phyloP scores from a whole-genome alignment of 2,329 filamentous ascomycete species.

The Claviceps digitariae region DNA sequence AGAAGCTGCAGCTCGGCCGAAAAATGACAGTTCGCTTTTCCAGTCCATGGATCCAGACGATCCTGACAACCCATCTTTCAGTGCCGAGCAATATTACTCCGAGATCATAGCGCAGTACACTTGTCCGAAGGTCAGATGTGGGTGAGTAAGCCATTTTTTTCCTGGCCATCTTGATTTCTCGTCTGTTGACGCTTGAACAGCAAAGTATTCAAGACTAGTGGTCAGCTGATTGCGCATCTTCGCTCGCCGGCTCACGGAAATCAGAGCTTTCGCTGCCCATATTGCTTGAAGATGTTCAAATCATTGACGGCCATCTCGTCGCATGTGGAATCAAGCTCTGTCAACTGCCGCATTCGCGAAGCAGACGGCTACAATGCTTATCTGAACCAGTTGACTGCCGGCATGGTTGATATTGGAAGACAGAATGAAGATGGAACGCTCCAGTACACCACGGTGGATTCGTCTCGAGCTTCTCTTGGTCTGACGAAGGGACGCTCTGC shows the following conservation, averaged over 20 bases:
- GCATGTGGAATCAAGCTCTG: conserved; percentile 33
- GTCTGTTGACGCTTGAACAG: conserved; percentile 13
- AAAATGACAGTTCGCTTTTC: conserved; percentile 4
- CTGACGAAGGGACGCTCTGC: not conserved
- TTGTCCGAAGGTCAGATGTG: conserved; percentile 41
- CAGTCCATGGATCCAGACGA: conserved; percentile 22
- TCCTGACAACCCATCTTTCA: conserved; percentile 33
- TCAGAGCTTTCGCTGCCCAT: conserved; percentile 26
- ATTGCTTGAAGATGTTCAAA: conserved; percentile 28
- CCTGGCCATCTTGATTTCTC: not conserved
- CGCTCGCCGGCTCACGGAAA: conserved; percentile 26
- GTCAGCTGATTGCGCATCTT: conserved; percentile 28
- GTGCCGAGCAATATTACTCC: conserved; percentile 32
- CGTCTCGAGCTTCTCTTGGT: conserved; percentile 1
- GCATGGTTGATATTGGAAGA: conserved; percentile 15
- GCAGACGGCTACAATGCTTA: conserved; percentile 22
- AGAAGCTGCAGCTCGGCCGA: conserved; percentile 6
- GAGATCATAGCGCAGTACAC: conserved; percentile 29
- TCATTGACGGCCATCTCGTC: conserved; percentile 28
- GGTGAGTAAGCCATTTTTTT: conserved; percentile 22
- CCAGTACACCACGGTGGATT: conserved; percentile 13
- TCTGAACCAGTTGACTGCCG: conserved; percentile 20
- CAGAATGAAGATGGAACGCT: conserved; percentile 15
- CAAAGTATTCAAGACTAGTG: conserved; percentile 24
- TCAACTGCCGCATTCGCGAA: conserved; percentile 29